Base-by-base conservation (phyloP, 1,284 basidiomycete genomes). In the Vanrija sp. region DNA sequence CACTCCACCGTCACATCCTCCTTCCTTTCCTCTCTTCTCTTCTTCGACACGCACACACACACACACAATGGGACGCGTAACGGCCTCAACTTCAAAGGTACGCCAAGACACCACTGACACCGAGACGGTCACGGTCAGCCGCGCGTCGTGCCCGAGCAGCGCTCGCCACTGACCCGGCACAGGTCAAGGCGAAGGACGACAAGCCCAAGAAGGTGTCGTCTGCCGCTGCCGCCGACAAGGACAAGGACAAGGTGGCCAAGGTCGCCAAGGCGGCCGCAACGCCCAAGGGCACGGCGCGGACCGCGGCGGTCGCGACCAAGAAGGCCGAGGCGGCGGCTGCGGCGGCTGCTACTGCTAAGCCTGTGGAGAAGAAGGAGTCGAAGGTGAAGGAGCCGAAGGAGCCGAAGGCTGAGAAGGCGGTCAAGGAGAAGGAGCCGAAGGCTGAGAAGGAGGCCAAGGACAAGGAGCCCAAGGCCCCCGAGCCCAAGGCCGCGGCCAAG, bases 311-410 rank as follows among this genome's bases (percentile, higher is more conserved):
- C 23, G 38, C 48, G 6, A 25, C 48, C 0, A 44, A 39, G 19
- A 34, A 46, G 23, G 40, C 40, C 1, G 29, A 44, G 29, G 34
- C 34, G 9, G 34, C 9, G 34, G 34, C 34, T 12, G 34, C 34
- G 10, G 34, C 34, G 2, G 49, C 25, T 10, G 28, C 10, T 1
- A 6, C 28, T 10, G 28, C 21, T 18, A 38, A 52, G 46, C 28
- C 28, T 6, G 46, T 28, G 26, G 38, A 49, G 25, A 19, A 47
- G 25, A 49, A 45, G 47, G 47, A 23, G 21, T 19, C 43, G 12
- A 54, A 54, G 52, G 40, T 19, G 39, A 43, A 47, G 42, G 42
- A 51, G 45, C 28, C 39, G 19, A 38, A 42, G 38, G 28, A 21
- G 9, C 23, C 39, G 12, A 46, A 43, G 39, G 25, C 10, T n/a